Evolutionary conservation across 306 rosid species (phyloP).

Genomic region (Dalbergia oliveri): DNA sequence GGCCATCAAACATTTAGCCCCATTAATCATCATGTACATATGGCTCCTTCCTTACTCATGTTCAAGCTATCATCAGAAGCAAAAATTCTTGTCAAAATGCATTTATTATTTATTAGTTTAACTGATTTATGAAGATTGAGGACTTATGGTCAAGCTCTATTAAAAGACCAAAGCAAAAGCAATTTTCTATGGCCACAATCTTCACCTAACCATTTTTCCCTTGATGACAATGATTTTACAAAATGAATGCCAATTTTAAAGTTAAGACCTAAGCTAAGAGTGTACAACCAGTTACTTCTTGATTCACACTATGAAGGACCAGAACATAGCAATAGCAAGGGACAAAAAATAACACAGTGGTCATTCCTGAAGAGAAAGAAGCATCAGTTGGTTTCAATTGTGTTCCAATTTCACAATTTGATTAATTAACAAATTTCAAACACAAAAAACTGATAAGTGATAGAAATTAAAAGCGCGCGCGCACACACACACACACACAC

Average conservation of each 20-base stretch:
- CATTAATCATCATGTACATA: neutral
- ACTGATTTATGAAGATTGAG: neutral
- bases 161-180: neutral
- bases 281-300: neutral
- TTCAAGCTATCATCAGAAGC: conserved; percentile 31
- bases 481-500: neutral
- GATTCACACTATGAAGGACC: neutral
- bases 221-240: neutral
- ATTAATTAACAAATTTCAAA: neutral
- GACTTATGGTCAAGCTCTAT: neutral
- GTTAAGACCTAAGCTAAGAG: conserved; percentile 5
- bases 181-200: conserved; percentile 20
- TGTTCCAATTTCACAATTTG: neutral
- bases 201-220: neutral
- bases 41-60: conserved; percentile 14
- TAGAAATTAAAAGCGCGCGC: no score
- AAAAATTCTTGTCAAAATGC: neutral
- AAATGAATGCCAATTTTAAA: neutral
- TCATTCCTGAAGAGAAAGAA: neutral
- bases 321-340: neutral
- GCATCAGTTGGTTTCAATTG: neutral
- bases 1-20: conserved; percentile 16
- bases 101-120: neutral
- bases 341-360: neutral
- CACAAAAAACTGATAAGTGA: neutral